Base-by-base conservation (phyloP, 805 yeast genomes). In the Wickerhamomyces alni region DNA sequence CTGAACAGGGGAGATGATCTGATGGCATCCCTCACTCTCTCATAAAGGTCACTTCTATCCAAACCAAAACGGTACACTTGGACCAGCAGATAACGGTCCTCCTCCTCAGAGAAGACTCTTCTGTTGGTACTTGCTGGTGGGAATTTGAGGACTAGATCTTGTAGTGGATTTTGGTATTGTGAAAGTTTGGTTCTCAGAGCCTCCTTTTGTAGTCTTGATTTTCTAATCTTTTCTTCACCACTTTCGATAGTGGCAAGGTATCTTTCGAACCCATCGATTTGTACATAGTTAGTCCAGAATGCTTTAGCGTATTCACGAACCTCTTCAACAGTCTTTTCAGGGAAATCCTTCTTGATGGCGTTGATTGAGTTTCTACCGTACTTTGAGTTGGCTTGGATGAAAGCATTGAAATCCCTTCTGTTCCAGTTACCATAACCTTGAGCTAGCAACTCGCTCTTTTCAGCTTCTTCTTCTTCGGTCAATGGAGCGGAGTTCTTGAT, bases 181-280 rank as follows among this genome's bases (percentile, higher is more conserved):
- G 83, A 72, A 24, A 93, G 63, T 59, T 91, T 89, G 44, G 82
- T 69, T 52, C 89, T 75, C 40, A 93, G 66, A 16, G 87, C 74
- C 59, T 86, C 95, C 57, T 80, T 85, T 54, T 88, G 96, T 25
- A 79, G 63, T 50, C 73, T 74, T 9, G 73, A 57, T 51, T 76
- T 79, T 35, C 77, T 67, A 19, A 85, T 73, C 58, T 75, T 83
- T 44, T 88, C 96, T 57, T 93, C 98, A 13, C 98, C 99, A 4
- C 75, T 71, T 54, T 88, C 95, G 44, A 93, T 87, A 52, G 81
- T 91, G 16, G 73, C 67, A 39, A 89, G 63, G 59, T 82, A 87
- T 46, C 86, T 75, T 49, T 93, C 99, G 61, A 81, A 82, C 10
- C 96, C 95, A 26, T 91, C 98, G 45, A 93, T 82, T 49, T 81